Conservation (phyloP, 257 asterid species). For the Cruciata laevipes region DNA sequence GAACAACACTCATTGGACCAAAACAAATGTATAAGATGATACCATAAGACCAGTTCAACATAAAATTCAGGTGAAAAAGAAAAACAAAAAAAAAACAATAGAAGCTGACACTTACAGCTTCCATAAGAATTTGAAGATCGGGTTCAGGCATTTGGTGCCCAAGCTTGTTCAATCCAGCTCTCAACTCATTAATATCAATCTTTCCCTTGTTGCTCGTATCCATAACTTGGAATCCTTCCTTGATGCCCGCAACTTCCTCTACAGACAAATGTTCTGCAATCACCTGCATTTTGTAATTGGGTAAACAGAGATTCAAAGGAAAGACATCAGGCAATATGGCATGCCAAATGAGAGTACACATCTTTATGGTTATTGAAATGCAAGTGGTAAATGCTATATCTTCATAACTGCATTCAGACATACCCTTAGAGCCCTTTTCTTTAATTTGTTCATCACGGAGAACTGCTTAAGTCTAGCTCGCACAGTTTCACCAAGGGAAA, state of each 20-base stretch:
- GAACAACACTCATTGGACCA: neutral
- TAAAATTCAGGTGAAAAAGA: neutral
- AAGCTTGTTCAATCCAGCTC: constrained; percentile 32
- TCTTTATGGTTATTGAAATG: constrained; percentile 1
- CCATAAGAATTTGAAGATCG: constrained; percentile 39
- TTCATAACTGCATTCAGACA: neutral
- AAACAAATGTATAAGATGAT: neutral
- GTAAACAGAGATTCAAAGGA: constrained; percentile 5
- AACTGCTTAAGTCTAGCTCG: constrained; percentile 46
- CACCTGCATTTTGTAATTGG: constrained; percentile 25
- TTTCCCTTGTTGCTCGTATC: constrained; percentile 36
- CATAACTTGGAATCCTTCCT: constrained; percentile 37
- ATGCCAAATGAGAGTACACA: neutral
- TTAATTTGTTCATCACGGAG: constrained; percentile 44
- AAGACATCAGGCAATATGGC: neutral
- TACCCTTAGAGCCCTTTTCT: constrained; percentile 49
- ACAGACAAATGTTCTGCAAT: constrained; percentile 42
- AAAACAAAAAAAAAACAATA: neutral
- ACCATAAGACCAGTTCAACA: neutral
- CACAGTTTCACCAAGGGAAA: constrained; percentile 44
- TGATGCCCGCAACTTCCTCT: constrained; percentile 42
- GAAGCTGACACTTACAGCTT: constrained; percentile 25
- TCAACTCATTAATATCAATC: constrained; percentile 38
- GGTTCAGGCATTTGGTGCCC: constrained; percentile 38
- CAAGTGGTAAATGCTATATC: neutral